phyloP scores from a whole-genome alignment of 2,329 filamentous ascomycete genomes.

The Graphilbum ipis-grandicollis region DNA sequence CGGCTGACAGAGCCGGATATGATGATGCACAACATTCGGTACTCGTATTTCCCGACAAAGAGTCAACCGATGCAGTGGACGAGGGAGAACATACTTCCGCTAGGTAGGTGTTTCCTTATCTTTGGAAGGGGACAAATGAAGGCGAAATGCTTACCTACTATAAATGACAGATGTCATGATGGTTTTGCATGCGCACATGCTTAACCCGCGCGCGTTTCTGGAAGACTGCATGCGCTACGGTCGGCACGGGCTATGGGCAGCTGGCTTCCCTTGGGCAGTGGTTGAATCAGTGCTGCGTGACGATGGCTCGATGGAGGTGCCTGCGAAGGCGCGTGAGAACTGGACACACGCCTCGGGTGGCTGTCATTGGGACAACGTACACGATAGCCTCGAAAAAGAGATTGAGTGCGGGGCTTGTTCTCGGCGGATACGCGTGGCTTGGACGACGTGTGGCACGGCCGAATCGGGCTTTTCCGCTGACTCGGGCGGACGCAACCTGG shows the following conservation, averaged over 20 bases:
- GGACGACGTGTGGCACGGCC: constrained; percentile 40
- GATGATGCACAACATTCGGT: no score
- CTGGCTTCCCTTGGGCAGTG: constrained; percentile 48
- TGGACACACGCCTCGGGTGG: constrained; percentile 30
- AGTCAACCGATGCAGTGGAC: constrained; percentile 2
- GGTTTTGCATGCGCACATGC: constrained; percentile 66
- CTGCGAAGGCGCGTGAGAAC: constrained; percentile 21
- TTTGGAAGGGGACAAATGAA: no score
- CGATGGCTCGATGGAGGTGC: no score
- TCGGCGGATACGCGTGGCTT: constrained; percentile 26
- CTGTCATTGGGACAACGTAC: constrained; percentile 39
- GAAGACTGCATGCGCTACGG: constrained; percentile 53
- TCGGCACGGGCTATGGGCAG: constrained; percentile 36
- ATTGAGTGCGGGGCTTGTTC: constrained; percentile 40
- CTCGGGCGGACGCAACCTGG: not conserved
- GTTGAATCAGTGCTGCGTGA: no score
- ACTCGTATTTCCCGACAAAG: no score
- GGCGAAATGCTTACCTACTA: no score
- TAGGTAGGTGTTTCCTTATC: constrained; percentile 1
- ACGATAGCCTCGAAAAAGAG: constrained; percentile 28
- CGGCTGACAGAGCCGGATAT: constrained; percentile 21
- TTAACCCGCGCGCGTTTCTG: constrained; percentile 58
- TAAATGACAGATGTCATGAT: constrained; percentile 45
- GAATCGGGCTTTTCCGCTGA: no score
- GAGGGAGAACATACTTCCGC: constrained; percentile 4